phyloP scores from a whole-genome alignment of 1,284 basidiomycete species.

The Fomitiporia mediterranea region DNA sequence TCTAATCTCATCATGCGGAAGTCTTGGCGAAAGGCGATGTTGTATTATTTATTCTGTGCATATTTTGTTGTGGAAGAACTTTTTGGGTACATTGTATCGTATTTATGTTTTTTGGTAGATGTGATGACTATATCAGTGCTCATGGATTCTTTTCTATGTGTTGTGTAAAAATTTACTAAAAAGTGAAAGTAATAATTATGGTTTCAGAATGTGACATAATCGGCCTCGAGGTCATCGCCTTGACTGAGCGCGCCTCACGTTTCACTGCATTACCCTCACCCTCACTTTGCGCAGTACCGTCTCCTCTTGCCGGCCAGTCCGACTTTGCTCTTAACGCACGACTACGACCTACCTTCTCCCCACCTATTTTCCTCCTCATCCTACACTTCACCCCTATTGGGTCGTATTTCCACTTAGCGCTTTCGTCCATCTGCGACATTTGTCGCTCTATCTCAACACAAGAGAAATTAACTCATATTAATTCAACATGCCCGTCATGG shows the following conservation, averaged over 20 bases:
- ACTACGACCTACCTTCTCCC: not conserved
- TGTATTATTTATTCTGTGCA: too few species aligned
- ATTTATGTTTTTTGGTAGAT: not conserved
- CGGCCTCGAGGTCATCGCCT: not conserved
- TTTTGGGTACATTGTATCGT: not conserved
- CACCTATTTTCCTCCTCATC: not conserved
- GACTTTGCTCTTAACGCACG: not conserved
- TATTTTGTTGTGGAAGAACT: not conserved
- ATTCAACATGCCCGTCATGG: constrained; percentile 17
- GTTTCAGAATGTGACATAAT: too few species aligned
- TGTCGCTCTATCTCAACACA: not conserved
- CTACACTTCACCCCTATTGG: too few species aligned
- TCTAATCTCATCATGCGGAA: constrained; percentile 28
- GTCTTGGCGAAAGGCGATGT: not conserved
- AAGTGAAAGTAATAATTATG: too few species aligned
- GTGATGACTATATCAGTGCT: too few species aligned
- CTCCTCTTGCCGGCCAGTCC: not conserved
- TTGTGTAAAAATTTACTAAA: too few species aligned
- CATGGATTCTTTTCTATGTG: too few species aligned
- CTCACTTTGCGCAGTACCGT: not conserved
- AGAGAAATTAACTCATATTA: not conserved
- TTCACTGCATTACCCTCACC: not conserved
- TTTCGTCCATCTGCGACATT: too few species aligned
- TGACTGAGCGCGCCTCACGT: not conserved
- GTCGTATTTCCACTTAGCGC: not conserved